A percentile compares a stretch with the other conserved stretches of the same genome.
Conservation (phyloP, 805 yeast genomes). For the Myxozyma melibiosi region DNA sequence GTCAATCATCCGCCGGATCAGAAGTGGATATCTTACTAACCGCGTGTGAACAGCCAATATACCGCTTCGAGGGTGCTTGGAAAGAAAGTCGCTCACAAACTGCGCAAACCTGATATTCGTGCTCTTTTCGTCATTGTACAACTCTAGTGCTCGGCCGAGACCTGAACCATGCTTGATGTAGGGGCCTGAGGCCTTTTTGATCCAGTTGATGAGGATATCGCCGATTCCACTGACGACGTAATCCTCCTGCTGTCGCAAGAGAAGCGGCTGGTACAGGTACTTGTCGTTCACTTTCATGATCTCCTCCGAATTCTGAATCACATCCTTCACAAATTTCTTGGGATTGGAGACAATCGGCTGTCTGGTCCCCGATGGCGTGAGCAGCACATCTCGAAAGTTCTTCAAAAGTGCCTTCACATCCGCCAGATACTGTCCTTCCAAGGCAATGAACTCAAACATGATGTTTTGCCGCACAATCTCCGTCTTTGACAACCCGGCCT, state of each 20-base stretch:
- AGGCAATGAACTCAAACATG: conserved; percentile 70
- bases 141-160: conserved; percentile 44
- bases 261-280: conserved; percentile 58
- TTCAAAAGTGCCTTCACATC: conserved; percentile 67
- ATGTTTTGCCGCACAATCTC: conserved; percentile 71
- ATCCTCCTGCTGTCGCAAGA: conserved; percentile 60
- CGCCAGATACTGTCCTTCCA: conserved; percentile 69
- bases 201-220: conserved; percentile 66
- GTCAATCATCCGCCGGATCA: conserved; percentile 60
- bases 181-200: conserved; percentile 54
- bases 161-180: conserved; percentile 61
- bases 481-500: conserved; percentile 30
- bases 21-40: conserved; percentile 61
- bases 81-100: conserved; percentile 50
- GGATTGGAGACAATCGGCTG: conserved; percentile 51
- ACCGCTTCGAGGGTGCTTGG: conserved; percentile 8
- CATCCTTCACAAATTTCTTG: conserved; percentile 59
- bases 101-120: conserved; percentile 51
- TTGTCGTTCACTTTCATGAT: conserved; percentile 59
- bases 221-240: conserved; percentile 67
- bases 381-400: conserved; percentile 53
- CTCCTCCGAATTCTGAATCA: conserved; percentile 59
- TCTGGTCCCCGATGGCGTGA: conserved; percentile 38
- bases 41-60: conserved; percentile 45
- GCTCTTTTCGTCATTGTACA: conserved; percentile 49